phyloP scores from a whole-genome alignment of 257 asterid genomes.

The Haberlea rhodopensis region DNA sequence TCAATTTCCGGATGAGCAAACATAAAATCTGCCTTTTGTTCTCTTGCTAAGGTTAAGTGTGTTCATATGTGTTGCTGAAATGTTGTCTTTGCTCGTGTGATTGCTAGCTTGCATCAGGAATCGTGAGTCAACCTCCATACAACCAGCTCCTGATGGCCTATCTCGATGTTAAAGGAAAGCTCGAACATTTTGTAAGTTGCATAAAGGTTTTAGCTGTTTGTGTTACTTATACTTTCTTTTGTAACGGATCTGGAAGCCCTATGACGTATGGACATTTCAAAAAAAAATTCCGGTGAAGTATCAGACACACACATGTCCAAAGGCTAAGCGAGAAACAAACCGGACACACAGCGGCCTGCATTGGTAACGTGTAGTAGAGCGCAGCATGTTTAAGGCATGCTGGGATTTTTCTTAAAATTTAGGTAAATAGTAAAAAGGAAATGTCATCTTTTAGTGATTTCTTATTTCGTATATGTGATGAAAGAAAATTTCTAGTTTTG shows the following conservation, averaged over 20 bases:
- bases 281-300: too few species aligned
- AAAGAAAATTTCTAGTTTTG: neutral
- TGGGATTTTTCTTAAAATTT: too few species aligned
- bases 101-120: slow-evolving; percentile 39
- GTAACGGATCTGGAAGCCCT: slow-evolving; percentile 6
- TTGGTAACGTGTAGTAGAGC: too few species aligned
- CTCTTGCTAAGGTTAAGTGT: neutral
- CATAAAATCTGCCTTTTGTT: neutral
- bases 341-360: too few species aligned
- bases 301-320: too few species aligned
- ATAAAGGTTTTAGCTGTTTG: neutral
- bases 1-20: neutral
- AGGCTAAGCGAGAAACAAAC: too few species aligned
- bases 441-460: too few species aligned
- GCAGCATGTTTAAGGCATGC: too few species aligned
- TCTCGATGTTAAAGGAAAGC: slow-evolving; percentile 47
- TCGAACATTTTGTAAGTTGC: slow-evolving; percentile 57
- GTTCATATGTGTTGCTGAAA: slow-evolving; percentile 9
- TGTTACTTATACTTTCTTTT: neutral
- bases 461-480: too few species aligned
- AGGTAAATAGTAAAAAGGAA: too few species aligned
- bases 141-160: slow-evolving; percentile 52
- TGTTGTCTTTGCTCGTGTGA: slow-evolving; percentile 17
- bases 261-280: neutral
- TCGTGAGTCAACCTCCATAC: slow-evolving; percentile 31